Base-by-base conservation (phyloP, 2,329 filamentous ascomycete genomes). In the Venturia effusa region DNA sequence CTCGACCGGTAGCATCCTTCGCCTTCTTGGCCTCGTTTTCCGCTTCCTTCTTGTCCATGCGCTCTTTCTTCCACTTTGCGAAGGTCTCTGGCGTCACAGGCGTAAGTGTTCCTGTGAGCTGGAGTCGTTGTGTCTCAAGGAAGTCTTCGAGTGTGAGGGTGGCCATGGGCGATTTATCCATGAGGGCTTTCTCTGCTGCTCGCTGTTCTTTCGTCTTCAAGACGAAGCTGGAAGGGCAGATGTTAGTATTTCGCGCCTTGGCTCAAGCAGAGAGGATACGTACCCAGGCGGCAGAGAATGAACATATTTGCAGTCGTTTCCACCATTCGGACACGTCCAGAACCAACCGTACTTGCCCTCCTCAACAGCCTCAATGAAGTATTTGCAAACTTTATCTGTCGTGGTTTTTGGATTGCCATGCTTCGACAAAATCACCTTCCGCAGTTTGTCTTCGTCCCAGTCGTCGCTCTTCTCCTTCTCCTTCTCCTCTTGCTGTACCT, bases 311-410 rank as follows among this genome's bases (percentile, higher is more conserved):
- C 94, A 99, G 77, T 96, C 90, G 74, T 99, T 89, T 67, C 90
- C 93, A 68, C 92, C 92, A 72, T 97, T 97, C 59, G 94, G 94
- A 83, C 94, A 99, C 66, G 86, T 83, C 94, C 94, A 99, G 79
- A 99, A 97, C 94, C 94, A 99, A 67, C 94, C 94, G 72, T 99
- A 99, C 78, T 97, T 99, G 71, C 92, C 90, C 73, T 99, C 94
- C 78, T 99, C 94, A 67, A 99, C 94, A 32, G 94, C 94, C 69
- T 92, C 88, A 74, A 97, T 94, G 75, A 99, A 99, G 81, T 80
- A 96, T 78, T 97, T 99, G 90, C 94, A 99, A 69, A 99, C 94
- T 79, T 97, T 99, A 74, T 99, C 94, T 59, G 94, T 99, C 5
- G 89, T 90, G 27, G 92, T 96, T 74, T 88, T 87, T 66, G 96